These are phyloP conservation scores for Hyphodiscus sp. DNA, from an alignment of 2,329 filamentous ascomycete genomes.

Conservation along the genomic window DNA sequence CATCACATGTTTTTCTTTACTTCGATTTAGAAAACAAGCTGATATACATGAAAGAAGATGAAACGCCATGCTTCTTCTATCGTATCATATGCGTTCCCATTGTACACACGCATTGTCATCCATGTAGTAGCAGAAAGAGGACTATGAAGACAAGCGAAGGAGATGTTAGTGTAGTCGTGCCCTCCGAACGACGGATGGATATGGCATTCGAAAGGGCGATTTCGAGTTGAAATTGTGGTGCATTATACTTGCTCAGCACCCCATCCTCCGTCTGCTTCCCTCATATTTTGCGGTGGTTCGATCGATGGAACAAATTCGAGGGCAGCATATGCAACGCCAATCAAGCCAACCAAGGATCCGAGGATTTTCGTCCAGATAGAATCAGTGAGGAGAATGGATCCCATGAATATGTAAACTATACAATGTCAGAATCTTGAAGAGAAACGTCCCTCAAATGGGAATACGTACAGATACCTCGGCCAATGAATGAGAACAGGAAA, in stretches of 20 bases:
- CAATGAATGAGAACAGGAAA: constrained; percentile 96
- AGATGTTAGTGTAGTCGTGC: background rate
- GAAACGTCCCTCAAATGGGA: background rate
- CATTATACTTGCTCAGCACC: constrained; percentile 29
- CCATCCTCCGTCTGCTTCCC: constrained; percentile 30
- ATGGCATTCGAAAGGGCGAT: no score
- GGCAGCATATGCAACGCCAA: constrained; percentile 70
- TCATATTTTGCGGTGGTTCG: constrained; percentile 54
- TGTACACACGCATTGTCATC: background rate
- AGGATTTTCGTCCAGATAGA: constrained; percentile 64
- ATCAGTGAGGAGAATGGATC: constrained; percentile 71
- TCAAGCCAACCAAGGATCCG: constrained; percentile 68
- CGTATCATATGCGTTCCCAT: background rate
- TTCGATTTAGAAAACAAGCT: background rate
- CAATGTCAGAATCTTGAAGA: background rate
- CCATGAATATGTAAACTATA: constrained; percentile 92
- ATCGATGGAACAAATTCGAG: constrained; percentile 76
- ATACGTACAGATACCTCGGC: constrained; percentile 83
- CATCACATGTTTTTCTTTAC: background rate
- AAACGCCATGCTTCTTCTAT: background rate
- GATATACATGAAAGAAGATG: background rate
- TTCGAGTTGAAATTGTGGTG: background rate
- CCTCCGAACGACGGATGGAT: no score
- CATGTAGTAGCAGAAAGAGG: background rate
- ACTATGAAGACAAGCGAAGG: background rate